Conservation (phyloP, 441 rosid genomes). For the Pelargonium citronellum region DNA sequence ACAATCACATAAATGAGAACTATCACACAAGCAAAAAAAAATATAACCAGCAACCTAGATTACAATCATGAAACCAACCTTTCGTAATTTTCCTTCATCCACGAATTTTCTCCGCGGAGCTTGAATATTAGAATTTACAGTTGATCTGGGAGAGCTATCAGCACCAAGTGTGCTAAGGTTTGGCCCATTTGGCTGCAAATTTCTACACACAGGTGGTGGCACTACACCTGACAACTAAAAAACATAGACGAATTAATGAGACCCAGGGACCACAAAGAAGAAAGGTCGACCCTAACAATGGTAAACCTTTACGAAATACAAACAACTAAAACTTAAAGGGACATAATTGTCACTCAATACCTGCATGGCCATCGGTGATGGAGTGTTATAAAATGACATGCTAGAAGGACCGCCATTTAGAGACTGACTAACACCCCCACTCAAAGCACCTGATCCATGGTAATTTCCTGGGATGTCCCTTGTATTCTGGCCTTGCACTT, state of each 20-base stretch:
- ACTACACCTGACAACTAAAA: conserved; percentile 41
- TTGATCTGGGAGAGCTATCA: conserved; percentile 31
- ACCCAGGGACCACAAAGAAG: conserved; percentile 18
- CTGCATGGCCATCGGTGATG: conserved; percentile 45
- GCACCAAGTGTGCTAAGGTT: conserved; percentile 20
- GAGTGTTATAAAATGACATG: conserved; percentile 37
- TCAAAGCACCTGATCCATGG: conserved; percentile 28
- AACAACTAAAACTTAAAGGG: not conserved
- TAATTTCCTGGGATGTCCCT: conserved; percentile 28
- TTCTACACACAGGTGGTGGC: conserved; percentile 37
- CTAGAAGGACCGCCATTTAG: conserved; percentile 30
- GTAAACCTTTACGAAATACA: not conserved
- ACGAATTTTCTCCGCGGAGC: conserved; percentile 31
- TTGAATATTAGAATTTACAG: conserved; percentile 23
- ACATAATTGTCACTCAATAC: conserved; percentile 19
- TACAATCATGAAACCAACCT: conserved; percentile 23
- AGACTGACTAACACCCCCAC: conserved; percentile 29
- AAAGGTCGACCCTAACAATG: not conserved
- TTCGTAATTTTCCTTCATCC: conserved; percentile 34
- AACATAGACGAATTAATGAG: conserved; percentile 14
- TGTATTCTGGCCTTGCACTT: conserved; percentile 26
- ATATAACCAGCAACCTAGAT: no score
- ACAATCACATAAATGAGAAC: no score
- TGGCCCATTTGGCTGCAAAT: conserved; percentile 27
- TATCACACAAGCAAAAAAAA: no score